These are phyloP conservation scores for Fistulifera pelliculosa DNA, from an alignment of 108 stramenopile species.

Conservation along the genomic window DNA sequence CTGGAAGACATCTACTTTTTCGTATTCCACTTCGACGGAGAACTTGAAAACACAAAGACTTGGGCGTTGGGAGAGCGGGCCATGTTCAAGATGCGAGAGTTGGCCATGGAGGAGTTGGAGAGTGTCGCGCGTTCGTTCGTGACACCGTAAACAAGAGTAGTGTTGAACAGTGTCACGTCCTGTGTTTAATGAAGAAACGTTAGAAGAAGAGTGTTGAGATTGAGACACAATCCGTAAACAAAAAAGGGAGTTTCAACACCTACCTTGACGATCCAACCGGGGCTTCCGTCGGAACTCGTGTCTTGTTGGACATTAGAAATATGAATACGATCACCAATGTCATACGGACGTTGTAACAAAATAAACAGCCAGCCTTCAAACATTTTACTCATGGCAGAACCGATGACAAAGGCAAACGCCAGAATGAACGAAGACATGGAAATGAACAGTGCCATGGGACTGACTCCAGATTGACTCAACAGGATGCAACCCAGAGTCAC, in stretches of 20 bases:
- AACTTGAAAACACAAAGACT: constrained; percentile 45
- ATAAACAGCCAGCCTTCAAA: constrained; percentile 55
- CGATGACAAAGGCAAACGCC: constrained; percentile 31
- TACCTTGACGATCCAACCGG: constrained; percentile 59
- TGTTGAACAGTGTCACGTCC: constrained; percentile 34
- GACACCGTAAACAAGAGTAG: constrained; percentile 34
- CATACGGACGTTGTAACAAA: constrained; percentile 50
- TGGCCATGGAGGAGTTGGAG: constrained; percentile 55
- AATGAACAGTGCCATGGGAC: constrained; percentile 33
- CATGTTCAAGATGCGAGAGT: constrained; percentile 60
- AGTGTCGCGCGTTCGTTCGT: constrained; percentile 63
- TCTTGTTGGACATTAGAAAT: constrained; percentile 17
- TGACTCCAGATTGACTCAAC: constrained; percentile 30
- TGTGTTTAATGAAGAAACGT: constrained; percentile 6
- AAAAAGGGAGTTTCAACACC: constrained; percentile 5
- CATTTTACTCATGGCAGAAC: constrained; percentile 24
- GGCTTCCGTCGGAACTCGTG: constrained; percentile 20
- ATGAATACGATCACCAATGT: constrained; percentile 66
- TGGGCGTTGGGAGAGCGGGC: constrained; percentile 54
- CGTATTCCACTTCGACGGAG: constrained; percentile 37
- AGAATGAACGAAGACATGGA: constrained; percentile 26
- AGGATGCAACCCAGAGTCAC: constrained; percentile 21
- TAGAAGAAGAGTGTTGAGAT: constrained; percentile 37
- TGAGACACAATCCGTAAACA: constrained; percentile 36
- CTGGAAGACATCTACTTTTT: constrained; percentile 38